Evolutionary conservation across 139 green algal genomes (phyloP), one percentile per base, ranked within the genome.

Genomic region (Micractinium sp.): DNA sequence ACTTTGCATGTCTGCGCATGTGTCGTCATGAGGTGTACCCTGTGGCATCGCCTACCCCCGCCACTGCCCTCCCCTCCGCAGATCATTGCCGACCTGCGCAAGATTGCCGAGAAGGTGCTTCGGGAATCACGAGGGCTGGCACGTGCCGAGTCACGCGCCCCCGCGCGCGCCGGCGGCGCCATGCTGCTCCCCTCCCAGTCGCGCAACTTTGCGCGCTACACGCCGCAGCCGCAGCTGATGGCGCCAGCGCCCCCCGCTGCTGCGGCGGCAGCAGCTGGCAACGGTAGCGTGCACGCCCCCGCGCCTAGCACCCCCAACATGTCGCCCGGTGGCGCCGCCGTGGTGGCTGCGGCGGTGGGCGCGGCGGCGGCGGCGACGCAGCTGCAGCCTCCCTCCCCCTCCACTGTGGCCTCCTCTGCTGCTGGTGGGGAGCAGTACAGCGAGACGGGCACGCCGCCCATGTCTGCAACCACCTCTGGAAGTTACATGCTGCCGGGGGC

Each of bases 1-100:
- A 73, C 22, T 29, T 25, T 29, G 22, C 16, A 12, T 73, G 63
- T 2, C 63, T 20, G 7, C 63, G 4, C 63, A 73, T 3, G 4
- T 7, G 22, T 73, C 23, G n/a, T n/a, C n/a, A n/a, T n/a, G n/a
- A n/a, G n/a, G n/a, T n/a, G n/a, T n/a, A n/a, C n/a, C 14, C 14
- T 20, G 22, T 25, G 63, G 20, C 23, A 75, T 5, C 12, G 33
- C 4, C n/a, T 75, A 22, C 25, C n/a, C n/a, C 67, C 25, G 12
- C 12, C 71, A 2, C 18, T 15, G 31, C 20, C 71, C 20, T 33
- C 25, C 7, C 33, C 14, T 67, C 16, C 33, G 71, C 85, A 89
- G 85, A 39, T 89, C 29, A 89, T 89, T 38, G 66, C 41, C 1
- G 77, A 85, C 15, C 61, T 89, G 29, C 86, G 86, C 60, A 80